Conservation (phyloP, 176 grass and related monocot genomes). For the Zea mays region DNA sequence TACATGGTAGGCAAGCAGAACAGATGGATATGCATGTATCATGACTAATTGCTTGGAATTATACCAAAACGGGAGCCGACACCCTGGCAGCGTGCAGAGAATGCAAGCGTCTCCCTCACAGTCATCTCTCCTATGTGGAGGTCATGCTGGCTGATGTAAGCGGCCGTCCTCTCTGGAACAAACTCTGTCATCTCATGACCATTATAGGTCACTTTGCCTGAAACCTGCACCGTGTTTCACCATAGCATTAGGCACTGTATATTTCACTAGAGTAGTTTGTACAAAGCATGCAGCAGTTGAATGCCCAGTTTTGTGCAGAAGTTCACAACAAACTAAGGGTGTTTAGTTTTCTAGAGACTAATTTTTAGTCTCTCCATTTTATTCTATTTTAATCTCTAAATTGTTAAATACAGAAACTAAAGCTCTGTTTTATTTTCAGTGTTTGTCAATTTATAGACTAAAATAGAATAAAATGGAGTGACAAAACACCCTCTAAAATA, state of each 20-base stretch:
- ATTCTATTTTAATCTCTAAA: no score
- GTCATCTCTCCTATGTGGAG: slow-evolving; percentile 98
- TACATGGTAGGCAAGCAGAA: neutral
- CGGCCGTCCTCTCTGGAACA: slow-evolving; percentile 86
- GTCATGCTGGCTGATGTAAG: slow-evolving; percentile 94
- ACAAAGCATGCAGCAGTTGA: neutral
- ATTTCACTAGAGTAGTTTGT: neutral
- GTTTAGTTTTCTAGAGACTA: no score
- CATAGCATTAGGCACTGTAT: neutral
- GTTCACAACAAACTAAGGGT: neutral
- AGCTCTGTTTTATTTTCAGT: no score
- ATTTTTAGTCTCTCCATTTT: no score
- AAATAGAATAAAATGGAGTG: no score
- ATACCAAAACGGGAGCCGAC: slow-evolving; percentile 79
- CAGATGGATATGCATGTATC: neutral
- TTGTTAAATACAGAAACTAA: no score
- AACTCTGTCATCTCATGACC: slow-evolving; percentile 86
- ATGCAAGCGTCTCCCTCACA: slow-evolving; percentile 81
- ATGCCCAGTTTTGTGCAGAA: neutral
- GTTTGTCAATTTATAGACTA: no score
- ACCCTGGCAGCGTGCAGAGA: slow-evolving; percentile 92
- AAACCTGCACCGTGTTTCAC: slow-evolving; percentile 45
- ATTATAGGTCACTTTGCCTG: slow-evolving; percentile 80
- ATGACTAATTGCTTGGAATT: neutral
- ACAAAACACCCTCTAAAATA: no score